Evolutionary conservation across 441 rosid genomes (phyloP).

Genomic region (Manihot esculenta): DNA sequence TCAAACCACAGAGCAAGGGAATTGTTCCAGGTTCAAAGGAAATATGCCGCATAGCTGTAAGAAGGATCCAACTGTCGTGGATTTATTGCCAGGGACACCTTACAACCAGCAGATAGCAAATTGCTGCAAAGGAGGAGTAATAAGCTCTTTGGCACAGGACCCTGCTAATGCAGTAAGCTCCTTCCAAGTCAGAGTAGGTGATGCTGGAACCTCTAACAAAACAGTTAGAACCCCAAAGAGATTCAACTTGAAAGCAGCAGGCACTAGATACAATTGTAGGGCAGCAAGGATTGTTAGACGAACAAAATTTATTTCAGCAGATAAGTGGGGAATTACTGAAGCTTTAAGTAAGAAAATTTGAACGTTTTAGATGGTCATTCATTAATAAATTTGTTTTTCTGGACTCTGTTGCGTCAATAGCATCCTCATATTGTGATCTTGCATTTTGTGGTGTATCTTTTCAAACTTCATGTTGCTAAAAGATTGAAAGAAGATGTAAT

Average conservation of each 20-base stretch:
- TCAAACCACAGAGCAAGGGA: conserved; percentile 84
- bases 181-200: conserved; percentile 73
- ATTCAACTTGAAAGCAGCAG: conserved; percentile 69
- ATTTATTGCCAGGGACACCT: conserved; percentile 84
- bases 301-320: conserved; percentile 46
- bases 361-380: too few species aligned
- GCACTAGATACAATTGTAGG: conserved; percentile 88
- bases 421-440: too few species aligned
- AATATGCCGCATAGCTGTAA: conserved; percentile 78
- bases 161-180: conserved; percentile 57
- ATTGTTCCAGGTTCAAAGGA: conserved; percentile 80
- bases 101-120: conserved; percentile 67
- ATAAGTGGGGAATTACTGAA: conserved; percentile 72
- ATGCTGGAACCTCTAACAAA: conserved; percentile 67
- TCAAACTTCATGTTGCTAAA: too few species aligned
- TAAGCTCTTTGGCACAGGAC: conserved; percentile 72
- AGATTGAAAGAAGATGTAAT: too few species aligned
- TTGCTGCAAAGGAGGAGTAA: conserved; percentile 87
- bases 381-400: too few species aligned
- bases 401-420: too few species aligned
- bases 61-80: conserved; percentile 68
- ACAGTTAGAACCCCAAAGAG: conserved; percentile 73
- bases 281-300: conserved; percentile 58
- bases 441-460: too few species aligned
- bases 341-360: conserved; percentile 80